Conservation (phyloP, 768 basidiomycete genomes). For the button mushroom (Agaricus bisporus) region DNA sequence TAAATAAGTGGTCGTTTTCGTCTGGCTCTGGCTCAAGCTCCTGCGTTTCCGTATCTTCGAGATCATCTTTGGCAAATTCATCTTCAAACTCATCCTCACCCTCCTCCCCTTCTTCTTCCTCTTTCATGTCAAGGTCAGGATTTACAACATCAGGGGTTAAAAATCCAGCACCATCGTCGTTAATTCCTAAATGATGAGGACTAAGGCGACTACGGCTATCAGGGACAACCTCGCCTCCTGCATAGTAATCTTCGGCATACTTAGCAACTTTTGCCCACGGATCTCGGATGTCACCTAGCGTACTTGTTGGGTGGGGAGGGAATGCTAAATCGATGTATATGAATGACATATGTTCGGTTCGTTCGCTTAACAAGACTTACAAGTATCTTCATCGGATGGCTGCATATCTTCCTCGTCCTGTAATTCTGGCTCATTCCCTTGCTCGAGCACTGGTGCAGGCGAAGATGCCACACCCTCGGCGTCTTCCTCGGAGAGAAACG, state of each 20-base stretch:
- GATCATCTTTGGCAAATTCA: background rate
- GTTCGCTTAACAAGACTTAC: slow-evolving; percentile 15
- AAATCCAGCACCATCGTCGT: slow-evolving; percentile 6
- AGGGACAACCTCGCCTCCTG: slow-evolving; percentile 33
- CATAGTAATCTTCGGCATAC: slow-evolving; percentile 33
- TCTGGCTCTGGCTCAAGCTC: background rate
- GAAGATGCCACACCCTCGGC: slow-evolving; percentile 4
- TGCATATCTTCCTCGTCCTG: slow-evolving; percentile 23
- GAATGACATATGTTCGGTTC: background rate
- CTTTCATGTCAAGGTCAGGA: background rate
- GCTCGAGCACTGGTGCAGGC: slow-evolving; percentile 10
- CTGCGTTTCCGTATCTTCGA: background rate
- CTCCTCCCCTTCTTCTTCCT: slow-evolving; percentile 13
- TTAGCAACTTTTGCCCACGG: slow-evolving; percentile 27
- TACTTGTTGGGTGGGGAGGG: slow-evolving; percentile 12
- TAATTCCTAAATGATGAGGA: slow-evolving; percentile 22
- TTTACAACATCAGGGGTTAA: slow-evolving; percentile 2
- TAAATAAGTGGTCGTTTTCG: slow-evolving; percentile 5
- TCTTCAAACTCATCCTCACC: background rate
- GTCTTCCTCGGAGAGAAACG: slow-evolving; percentile 18
- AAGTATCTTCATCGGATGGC: slow-evolving; percentile 25
- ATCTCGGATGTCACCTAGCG: slow-evolving; percentile 24
- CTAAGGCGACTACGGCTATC: slow-evolving; percentile 8
- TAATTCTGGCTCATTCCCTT: background rate
- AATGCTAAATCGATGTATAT: slow-evolving; percentile 18